These are phyloP conservation scores for Xerocomellus chrysenteron DNA, from an alignment of 768 basidiomycete genomes.

Conservation along the genomic window DNA sequence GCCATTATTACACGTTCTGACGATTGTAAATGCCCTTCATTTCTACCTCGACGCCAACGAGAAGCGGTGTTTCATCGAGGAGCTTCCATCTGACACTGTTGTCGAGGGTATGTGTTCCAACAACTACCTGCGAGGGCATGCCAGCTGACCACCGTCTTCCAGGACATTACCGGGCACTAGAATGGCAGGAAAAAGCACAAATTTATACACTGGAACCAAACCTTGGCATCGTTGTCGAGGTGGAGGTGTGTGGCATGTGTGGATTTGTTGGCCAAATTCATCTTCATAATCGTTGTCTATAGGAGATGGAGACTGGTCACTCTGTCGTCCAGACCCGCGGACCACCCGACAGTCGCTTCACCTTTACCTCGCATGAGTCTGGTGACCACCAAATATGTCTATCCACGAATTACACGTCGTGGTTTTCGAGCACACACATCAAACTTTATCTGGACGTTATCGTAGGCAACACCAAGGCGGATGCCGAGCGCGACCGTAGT, in stretches of 20 bases:
- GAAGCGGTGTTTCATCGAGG: conserved; percentile 94
- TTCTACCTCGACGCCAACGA: conserved; percentile 96
- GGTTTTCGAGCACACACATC: conserved; percentile 86
- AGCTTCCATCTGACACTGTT: conserved; percentile 91
- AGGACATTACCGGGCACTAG: conserved; percentile 92
- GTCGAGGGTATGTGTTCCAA: conserved; percentile 69
- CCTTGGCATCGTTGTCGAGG: conserved; percentile 87
- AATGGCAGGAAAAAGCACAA: conserved; percentile 80
- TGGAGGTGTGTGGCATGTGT: conserved; percentile 60
- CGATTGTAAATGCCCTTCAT: conserved; percentile 74
- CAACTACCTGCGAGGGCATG: neutral
- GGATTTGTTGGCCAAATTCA: neutral
- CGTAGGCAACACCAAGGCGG: conserved; percentile 83
- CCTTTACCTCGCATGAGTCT: conserved; percentile 95
- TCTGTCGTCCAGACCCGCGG: conserved; percentile 88
- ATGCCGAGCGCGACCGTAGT: conserved; percentile 82
- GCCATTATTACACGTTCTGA: conserved; percentile 41
- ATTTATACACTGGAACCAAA: conserved; percentile 68
- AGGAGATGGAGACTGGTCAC: conserved; percentile 88
- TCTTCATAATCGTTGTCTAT: neutral
- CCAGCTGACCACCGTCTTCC: conserved; percentile 1
- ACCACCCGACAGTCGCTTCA: conserved; percentile 87
- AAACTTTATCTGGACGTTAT: conserved; percentile 93
- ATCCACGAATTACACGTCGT: conserved; percentile 87
- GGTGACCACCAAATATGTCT: conserved; percentile 98